Conservation (phyloP, 1,284 basidiomycete genomes). For the Cryptococcus sp. region DNA sequence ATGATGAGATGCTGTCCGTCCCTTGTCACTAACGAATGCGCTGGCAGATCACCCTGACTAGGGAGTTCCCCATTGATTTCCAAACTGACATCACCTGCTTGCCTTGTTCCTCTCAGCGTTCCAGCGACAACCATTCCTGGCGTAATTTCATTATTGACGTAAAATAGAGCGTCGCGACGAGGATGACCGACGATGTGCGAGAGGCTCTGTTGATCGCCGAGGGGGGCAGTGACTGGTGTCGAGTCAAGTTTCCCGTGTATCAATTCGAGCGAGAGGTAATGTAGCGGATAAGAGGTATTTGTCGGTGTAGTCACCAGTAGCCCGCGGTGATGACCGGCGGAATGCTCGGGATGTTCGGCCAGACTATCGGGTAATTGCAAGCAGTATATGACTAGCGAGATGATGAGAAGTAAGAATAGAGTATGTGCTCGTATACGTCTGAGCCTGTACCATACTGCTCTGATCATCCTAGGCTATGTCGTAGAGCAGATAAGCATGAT, state of each 20-base stretch:
- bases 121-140: not conserved
- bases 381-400: too few relatives aligned
- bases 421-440: too few relatives aligned
- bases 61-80: not conserved
- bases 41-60: not conserved
- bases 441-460: too few relatives aligned
- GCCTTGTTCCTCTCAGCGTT: not conserved
- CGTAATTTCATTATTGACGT: not conserved
- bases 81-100: not conserved
- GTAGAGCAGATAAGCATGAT: too few relatives aligned
- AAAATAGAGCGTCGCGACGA: not conserved
- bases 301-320: slow-evolving; percentile 1
- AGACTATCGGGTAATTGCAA: too few relatives aligned
- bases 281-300: not conserved
- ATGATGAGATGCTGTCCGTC: not conserved
- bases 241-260: not conserved
- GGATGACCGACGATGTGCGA: not conserved
- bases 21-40: not conserved
- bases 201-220: not conserved
- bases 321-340: not conserved
- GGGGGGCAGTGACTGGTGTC: not conserved
- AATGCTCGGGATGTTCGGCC: too few relatives aligned
- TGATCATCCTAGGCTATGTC: too few relatives aligned
- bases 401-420: too few relatives aligned
- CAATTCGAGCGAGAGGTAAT: not conserved